These are phyloP conservation scores for Tanacetum coccineum DNA, from an alignment of 129 eudicot genomes.

Conservation along the genomic window DNA sequence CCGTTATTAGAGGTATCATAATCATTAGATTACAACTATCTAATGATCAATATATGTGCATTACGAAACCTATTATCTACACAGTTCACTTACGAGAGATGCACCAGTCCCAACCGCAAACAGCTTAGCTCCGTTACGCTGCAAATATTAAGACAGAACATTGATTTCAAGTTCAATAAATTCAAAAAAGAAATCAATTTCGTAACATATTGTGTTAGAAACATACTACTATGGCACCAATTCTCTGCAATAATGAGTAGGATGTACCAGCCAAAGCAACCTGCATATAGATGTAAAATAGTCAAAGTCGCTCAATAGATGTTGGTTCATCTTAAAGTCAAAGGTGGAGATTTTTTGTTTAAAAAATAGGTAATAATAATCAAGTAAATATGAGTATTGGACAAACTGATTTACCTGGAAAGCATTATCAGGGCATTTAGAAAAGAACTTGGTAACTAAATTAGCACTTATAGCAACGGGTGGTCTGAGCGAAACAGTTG, in stretches of 20 bases:
- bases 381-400: neutral
- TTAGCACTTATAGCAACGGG: constrained; percentile 66
- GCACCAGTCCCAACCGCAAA: constrained; percentile 88
- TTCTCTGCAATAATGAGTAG: constrained; percentile 74
- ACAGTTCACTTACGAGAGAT: constrained; percentile 66
- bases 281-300: constrained; percentile 30
- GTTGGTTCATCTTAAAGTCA: too few relatives aligned
- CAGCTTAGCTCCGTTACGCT: constrained; percentile 93
- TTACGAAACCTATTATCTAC: constrained; percentile 13
- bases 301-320: constrained; percentile 15
- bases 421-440: constrained; percentile 87
- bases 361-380: neutral
- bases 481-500: constrained; percentile 86
- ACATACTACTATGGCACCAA: constrained; percentile 79
- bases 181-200: neutral
- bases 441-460: constrained; percentile 60
- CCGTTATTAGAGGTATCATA: too few relatives aligned
- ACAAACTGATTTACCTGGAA: constrained; percentile 53
- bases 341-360: constrained; percentile 6
- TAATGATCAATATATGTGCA: neutral
- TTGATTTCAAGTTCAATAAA: neutral
- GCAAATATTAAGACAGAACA: constrained; percentile 23
- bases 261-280: constrained; percentile 81
- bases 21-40: neutral
- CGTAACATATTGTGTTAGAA: neutral